These are phyloP conservation scores for Fusarium dlaminii DNA, from an alignment of 2,329 filamentous ascomycete genomes.

Conservation along the genomic window DNA sequence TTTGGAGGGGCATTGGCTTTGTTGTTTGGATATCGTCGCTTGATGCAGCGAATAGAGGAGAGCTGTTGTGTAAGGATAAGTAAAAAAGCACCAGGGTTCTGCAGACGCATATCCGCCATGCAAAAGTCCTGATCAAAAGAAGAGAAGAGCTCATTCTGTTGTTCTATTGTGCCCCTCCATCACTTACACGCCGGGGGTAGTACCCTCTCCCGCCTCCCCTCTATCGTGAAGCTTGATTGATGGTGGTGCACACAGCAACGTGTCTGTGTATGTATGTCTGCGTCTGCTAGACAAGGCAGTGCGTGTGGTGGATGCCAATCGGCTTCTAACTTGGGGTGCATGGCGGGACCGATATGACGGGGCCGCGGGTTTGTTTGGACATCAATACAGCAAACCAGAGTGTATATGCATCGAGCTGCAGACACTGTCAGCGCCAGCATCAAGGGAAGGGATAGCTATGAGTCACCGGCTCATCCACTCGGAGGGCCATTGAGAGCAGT, in stretches of 20 bases:
- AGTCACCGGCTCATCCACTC: conserved; percentile 40
- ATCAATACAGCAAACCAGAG: conserved; percentile 44
- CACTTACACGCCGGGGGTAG: conserved; percentile 36
- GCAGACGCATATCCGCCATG: conserved; percentile 13
- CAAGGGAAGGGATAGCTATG: conserved; percentile 33
- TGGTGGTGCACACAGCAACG: conserved; percentile 36
- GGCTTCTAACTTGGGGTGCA: conserved; percentile 38
- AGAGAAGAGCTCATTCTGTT: conserved; percentile 25
- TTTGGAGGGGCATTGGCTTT: conserved; percentile 21
- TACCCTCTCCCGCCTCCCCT: conserved; percentile 1
- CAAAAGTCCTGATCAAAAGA: conserved; percentile 22
- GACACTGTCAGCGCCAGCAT: conserved; percentile 31
- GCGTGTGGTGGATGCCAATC: conserved; percentile 41
- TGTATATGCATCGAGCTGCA: conserved; percentile 34
- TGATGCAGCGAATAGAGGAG: conserved; percentile 33
- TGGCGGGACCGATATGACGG: conserved; percentile 42
- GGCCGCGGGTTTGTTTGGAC: conserved; percentile 43
- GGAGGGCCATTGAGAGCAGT: conserved; percentile 5
- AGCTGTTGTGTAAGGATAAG: conserved; percentile 35
- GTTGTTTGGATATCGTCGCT: conserved; percentile 33
- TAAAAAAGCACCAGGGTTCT: conserved; percentile 21
- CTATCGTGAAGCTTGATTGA: conserved; percentile 27
- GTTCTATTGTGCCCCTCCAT: conserved; percentile 10
- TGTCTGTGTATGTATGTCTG: conserved; percentile 16
- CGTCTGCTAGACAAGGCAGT: conserved; percentile 32